These are phyloP conservation scores for Persicaria tinctoria DNA, from an alignment of 148 eudicot genomes.

Conservation along the genomic window DNA sequence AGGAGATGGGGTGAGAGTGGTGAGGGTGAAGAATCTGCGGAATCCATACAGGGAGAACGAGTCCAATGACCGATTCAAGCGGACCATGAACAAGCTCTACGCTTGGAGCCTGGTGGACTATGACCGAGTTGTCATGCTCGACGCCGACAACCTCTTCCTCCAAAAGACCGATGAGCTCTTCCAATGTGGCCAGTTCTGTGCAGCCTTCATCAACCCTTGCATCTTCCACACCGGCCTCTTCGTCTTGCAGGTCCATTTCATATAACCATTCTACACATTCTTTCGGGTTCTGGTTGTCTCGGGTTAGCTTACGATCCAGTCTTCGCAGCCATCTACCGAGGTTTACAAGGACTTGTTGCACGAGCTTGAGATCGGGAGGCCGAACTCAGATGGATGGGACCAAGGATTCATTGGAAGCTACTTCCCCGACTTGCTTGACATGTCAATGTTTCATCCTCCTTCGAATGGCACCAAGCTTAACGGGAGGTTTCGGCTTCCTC, in stretches of 20 bases:
- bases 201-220: conserved; percentile 95
- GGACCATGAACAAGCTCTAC: conserved; percentile 79
- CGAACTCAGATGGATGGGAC: conserved; percentile 78
- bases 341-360: conserved; percentile 76
- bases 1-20: conserved; percentile 81
- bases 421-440: conserved; percentile 77
- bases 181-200: conserved; percentile 95
- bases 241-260: conserved; percentile 57
- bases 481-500: conserved; percentile 76
- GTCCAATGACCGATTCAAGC: conserved; percentile 53
- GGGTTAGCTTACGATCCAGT: neutral
- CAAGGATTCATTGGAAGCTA: conserved; percentile 87
- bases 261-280: neutral
- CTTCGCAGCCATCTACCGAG: conserved; percentile 66
- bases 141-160: conserved; percentile 84
- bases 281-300: too few relatives aligned
- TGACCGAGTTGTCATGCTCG: conserved; percentile 91
- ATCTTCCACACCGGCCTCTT: conserved; percentile 98
- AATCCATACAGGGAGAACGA: conserved; percentile 55
- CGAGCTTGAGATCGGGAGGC: conserved; percentile 43
- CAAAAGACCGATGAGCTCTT: conserved; percentile 78
- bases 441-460: conserved; percentile 80
- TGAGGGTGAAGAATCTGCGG: conserved; percentile 58
- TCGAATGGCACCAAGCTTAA: conserved; percentile 50
- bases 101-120: conserved; percentile 85